phyloP scores from a whole-genome alignment of 2,329 filamentous ascomycete species.

The Cladophialophora exuberans region DNA sequence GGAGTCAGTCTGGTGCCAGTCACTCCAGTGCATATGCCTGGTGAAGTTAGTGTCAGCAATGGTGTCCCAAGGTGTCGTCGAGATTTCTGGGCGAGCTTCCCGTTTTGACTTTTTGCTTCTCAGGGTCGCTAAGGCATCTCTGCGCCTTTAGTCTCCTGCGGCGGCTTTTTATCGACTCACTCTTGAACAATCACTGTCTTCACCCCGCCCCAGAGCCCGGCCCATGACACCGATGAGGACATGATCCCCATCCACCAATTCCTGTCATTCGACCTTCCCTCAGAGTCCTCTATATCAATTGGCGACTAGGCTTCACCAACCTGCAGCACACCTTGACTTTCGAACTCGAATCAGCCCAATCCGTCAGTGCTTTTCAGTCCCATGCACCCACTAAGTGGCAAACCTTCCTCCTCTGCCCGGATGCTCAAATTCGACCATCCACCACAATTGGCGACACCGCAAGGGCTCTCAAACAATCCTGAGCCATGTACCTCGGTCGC shows the following conservation, averaged over 20 bases:
- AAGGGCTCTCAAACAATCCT: neutral
- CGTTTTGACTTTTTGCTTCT: slow-evolving; percentile 13
- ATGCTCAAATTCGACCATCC: slow-evolving; percentile 8
- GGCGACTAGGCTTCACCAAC: neutral
- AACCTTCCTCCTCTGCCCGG: slow-evolving; percentile 1
- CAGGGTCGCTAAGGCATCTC: slow-evolving; percentile 11
- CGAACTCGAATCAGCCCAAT: slow-evolving; percentile 2
- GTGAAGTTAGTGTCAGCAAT: too few species aligned
- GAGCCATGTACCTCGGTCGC: slow-evolving; percentile 4
- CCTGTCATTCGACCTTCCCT: slow-evolving; percentile 3
- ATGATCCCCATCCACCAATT: slow-evolving; percentile 11
- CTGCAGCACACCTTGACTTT: slow-evolving; percentile 10
- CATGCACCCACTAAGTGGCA: slow-evolving; percentile 9
- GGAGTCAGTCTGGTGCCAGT: too few species aligned
- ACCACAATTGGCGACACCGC: slow-evolving; percentile 5
- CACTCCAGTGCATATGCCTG: too few species aligned
- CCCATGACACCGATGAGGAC: slow-evolving; percentile 10
- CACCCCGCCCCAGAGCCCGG: neutral
- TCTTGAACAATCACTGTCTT: slow-evolving; percentile 3
- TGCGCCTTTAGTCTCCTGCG: slow-evolving; percentile 9
- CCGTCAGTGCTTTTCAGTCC: neutral
- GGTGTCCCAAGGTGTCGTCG: too few species aligned
- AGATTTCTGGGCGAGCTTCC: slow-evolving; percentile 5
- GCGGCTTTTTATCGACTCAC: slow-evolving; percentile 12
- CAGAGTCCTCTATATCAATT: slow-evolving; percentile 3